phyloP scores from a whole-genome alignment of 805 yeast genomes.

The Nakazawaea wickerhamii region DNA sequence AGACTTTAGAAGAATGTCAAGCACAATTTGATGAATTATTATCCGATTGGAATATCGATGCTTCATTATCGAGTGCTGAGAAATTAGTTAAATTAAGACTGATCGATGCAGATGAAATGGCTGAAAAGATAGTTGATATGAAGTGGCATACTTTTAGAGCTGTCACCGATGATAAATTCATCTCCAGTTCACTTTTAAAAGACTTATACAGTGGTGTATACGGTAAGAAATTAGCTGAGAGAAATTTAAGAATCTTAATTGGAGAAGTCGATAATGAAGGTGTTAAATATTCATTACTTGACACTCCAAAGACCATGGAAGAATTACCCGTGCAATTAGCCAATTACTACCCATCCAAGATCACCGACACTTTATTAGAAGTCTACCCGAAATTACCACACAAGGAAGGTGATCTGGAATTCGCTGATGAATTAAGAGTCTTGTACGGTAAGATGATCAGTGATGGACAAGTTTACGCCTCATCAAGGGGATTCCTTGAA shows the following conservation, averaged over 20 bases:
- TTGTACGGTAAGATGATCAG: conserved; percentile 30
- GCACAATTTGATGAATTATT: conserved; percentile 32
- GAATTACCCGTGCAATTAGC: conserved; percentile 28
- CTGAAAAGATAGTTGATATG: conserved; percentile 23
- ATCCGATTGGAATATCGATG: conserved; percentile 20
- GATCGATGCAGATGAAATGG: conserved; percentile 15
- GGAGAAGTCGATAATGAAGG: conserved; percentile 33
- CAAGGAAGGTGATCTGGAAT: conserved; percentile 16
- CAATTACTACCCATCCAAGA: conserved; percentile 32
- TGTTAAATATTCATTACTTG: conserved; percentile 25
- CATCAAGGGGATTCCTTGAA: conserved; percentile 31
- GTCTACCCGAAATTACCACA: conserved; percentile 16
- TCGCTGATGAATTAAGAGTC: conserved; percentile 20
- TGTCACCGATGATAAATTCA: conserved; percentile 34
- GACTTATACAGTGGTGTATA: conserved; percentile 29
- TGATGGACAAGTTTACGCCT: conserved; percentile 35
- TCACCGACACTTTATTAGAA: conserved; percentile 20
- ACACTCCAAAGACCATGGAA: conserved; percentile 26
- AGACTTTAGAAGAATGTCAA: conserved; percentile 30
- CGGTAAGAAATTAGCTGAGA: conserved; percentile 20
- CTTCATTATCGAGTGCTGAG: conserved; percentile 14
- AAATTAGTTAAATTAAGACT: conserved; percentile 16
- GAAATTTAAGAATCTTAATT: conserved; percentile 21
- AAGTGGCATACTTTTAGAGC: conserved; percentile 33
- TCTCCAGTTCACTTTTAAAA: conserved; percentile 24